Percentiles rank a stretch among this genome's conserved stretches.
phyloP scores from a whole-genome alignment of 2,329 filamentous ascomycete species.

The Penicillium sp. region DNA sequence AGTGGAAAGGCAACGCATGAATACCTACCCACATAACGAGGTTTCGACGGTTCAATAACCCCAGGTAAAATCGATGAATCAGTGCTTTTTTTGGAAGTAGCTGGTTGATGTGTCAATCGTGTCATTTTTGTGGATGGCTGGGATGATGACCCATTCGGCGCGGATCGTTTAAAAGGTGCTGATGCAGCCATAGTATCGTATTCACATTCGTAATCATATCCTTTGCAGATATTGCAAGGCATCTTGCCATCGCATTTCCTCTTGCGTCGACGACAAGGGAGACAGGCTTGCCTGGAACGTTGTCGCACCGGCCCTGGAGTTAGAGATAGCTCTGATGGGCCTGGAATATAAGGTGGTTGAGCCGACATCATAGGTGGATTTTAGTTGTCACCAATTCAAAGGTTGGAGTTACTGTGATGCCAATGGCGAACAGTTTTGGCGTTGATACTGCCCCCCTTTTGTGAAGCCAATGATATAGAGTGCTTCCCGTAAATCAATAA shows the following conservation, averaged over 20 bases:
- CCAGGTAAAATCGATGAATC: constrained; percentile 18
- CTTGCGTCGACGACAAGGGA: constrained; percentile 19
- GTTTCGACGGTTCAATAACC: constrained; percentile 31
- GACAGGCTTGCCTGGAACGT: constrained; percentile 17
- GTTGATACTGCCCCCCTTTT: background rate
- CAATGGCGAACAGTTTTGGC: background rate
- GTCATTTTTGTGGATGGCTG: background rate
- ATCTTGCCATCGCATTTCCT: constrained; percentile 20
- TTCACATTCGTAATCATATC: constrained; percentile 17
- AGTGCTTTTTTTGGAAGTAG: background rate
- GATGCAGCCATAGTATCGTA: constrained; percentile 4
- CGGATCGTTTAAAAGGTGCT: background rate
- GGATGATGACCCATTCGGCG: background rate
- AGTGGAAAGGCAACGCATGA: constrained; percentile 36
- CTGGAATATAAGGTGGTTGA: background rate
- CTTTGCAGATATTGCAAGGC: constrained; percentile 18
- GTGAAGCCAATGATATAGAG: background rate
- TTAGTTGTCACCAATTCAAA: background rate
- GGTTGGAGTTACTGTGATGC: background rate
- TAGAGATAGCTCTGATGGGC: background rate
- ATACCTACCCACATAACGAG: constrained; percentile 31
- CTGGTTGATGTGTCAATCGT: background rate
- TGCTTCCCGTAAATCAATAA: background rate
- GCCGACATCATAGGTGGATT: background rate
- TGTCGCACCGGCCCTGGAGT: constrained; percentile 7